Evolutionary conservation across 345 rosid species (phyloP).

Genomic region (Rhodamnia argentea): DNA sequence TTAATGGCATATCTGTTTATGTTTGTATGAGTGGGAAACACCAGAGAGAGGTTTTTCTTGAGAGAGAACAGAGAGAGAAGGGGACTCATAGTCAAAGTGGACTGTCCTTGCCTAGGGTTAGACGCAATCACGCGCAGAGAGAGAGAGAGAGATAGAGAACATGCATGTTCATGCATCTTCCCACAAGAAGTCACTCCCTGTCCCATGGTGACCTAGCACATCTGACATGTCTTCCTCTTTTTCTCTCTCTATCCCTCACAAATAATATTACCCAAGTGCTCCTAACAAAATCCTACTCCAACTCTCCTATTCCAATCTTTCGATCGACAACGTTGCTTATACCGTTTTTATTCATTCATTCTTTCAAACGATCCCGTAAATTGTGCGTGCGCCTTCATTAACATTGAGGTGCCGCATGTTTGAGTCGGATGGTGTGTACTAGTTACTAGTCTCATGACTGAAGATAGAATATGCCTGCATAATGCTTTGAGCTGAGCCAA

Average conservation of each 20-base stretch:
- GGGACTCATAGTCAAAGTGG: neutral
- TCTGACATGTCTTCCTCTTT: neutral
- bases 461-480: neutral
- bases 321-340: neutral
- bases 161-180: neutral
- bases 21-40: neutral
- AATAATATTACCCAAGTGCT: neutral
- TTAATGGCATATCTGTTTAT: neutral
- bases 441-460: neutral
- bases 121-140: neutral
- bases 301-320: neutral
- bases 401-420: neutral
- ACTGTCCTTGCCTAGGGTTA: neutral
- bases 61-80: neutral
- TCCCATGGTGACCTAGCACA: neutral
- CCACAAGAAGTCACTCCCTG: neutral
- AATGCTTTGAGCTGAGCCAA: neutral
- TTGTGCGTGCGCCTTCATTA: neutral
- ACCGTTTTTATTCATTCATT: neutral
- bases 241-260: neutral
- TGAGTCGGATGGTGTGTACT: neutral
- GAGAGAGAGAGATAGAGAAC: neutral
- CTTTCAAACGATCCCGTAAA: rapidly evolving
- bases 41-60: neutral
- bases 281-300: neutral